Evolutionary conservation across 1,284 basidiomycete genomes (phyloP).

Genomic region (Fomitopsis palustris): DNA sequence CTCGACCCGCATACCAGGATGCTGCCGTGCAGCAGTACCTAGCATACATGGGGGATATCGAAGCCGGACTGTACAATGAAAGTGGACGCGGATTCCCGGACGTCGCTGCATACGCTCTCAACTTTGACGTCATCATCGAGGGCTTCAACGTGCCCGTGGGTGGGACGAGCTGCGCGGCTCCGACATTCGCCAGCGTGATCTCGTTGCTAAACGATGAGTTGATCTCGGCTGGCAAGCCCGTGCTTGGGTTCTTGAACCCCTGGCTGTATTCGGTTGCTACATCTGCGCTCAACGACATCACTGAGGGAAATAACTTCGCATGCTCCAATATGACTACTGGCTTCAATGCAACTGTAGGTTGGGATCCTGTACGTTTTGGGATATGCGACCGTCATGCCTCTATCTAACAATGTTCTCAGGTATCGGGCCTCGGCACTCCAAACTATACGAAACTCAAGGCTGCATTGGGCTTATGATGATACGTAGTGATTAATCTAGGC

Average conservation of each 20-base stretch:
- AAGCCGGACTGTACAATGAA: slow-evolving; percentile 52
- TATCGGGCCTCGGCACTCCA: slow-evolving; percentile 26
- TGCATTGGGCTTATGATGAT: too few species aligned
- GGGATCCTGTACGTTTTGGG: slow-evolving; percentile 33
- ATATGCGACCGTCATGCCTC: not conserved
- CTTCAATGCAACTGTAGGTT: slow-evolving; percentile 34
- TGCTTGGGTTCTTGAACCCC: slow-evolving; percentile 48
- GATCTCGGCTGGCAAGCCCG: slow-evolving; percentile 40
- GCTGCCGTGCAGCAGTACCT: not conserved
- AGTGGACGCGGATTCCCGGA: slow-evolving; percentile 23
- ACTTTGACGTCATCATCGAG: slow-evolving; percentile 52
- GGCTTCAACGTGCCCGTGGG: slow-evolving; percentile 39
- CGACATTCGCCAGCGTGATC: slow-evolving; percentile 48
- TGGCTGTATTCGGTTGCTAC: slow-evolving; percentile 30
- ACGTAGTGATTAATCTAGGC: too few species aligned
- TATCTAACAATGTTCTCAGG: not conserved
- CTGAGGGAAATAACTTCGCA: slow-evolving; percentile 23
- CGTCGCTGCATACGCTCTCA: slow-evolving; percentile 24
- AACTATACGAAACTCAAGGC: slow-evolving; percentile 15
- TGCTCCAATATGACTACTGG: slow-evolving; percentile 32
- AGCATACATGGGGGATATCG: slow-evolving; percentile 21
- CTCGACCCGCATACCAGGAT: slow-evolving; percentile 50
- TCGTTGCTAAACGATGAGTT: slow-evolving; percentile 58
- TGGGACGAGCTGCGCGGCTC: slow-evolving; percentile 45
- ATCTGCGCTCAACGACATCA: slow-evolving; percentile 41